phyloP scores from a whole-genome alignment of 2,329 filamentous ascomycete species.

The Pestalotiopsis fici region DNA sequence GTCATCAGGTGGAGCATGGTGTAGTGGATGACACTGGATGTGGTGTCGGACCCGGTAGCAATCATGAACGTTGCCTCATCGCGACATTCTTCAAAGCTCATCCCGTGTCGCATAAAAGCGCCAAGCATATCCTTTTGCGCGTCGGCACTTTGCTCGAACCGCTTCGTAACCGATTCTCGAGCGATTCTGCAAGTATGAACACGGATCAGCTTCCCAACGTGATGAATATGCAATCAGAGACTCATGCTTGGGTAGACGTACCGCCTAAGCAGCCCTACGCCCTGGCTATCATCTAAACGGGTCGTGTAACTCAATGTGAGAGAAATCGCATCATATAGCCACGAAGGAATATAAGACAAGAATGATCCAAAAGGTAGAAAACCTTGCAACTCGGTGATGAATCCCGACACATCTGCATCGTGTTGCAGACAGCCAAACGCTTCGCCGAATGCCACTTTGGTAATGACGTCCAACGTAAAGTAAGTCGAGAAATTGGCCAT shows the following conservation, averaged over 20 bases:
- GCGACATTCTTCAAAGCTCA: constrained; percentile 28
- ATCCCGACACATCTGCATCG: constrained; percentile 19
- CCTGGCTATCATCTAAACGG: neutral
- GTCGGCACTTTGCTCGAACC: constrained; percentile 5
- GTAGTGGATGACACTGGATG: constrained; percentile 46
- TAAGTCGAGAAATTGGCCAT: constrained; percentile 15
- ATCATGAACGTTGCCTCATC: constrained; percentile 29
- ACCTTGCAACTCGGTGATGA: constrained; percentile 8
- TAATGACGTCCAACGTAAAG: constrained; percentile 25
- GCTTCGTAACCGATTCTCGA: neutral
- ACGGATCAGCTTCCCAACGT: neutral
- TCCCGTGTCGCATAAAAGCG: constrained; percentile 31
- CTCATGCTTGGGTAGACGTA: neutral
- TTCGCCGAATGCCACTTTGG: constrained; percentile 20
- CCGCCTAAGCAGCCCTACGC: neutral
- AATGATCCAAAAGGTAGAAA: neutral
- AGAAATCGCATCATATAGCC: neutral
- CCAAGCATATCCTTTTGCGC: constrained; percentile 15
- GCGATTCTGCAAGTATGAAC: neutral
- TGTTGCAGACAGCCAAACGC: constrained; percentile 22
- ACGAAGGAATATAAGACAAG: neutral
- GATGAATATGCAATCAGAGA: neutral
- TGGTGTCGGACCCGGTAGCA: constrained; percentile 47
- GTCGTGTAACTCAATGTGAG: neutral
- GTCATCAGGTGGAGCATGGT: constrained; percentile 49